Percentiles rank a stretch among this genome's conserved stretches.
These are phyloP conservation scores for Colletotrichum sp. DNA, from an alignment of 2,329 filamentous ascomycete genomes.

Conservation along the genomic window DNA sequence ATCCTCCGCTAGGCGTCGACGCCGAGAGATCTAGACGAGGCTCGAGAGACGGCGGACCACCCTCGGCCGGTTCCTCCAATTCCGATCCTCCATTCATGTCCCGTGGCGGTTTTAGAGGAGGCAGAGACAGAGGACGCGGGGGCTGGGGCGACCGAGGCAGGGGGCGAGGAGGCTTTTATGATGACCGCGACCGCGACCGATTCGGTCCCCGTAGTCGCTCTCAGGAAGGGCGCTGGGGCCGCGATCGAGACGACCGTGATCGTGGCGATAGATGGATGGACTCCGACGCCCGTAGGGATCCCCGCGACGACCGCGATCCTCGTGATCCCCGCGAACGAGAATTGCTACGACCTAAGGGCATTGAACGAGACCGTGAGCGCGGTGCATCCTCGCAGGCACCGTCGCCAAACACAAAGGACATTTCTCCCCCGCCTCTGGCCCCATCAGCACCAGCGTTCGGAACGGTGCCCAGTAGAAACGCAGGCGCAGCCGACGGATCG, in stretches of 20 bases:
- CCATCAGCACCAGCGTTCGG: slow-evolving; percentile 65
- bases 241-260: slow-evolving; percentile 62
- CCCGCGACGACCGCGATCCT: slow-evolving; percentile 52
- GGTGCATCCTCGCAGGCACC: slow-evolving; percentile 52
- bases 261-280: slow-evolving; percentile 47
- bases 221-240: slow-evolving; percentile 64
- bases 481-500: slow-evolving; percentile 34
- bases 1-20: slow-evolving; percentile 67
- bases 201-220: slow-evolving; percentile 70
- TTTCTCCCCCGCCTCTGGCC: slow-evolving; percentile 62
- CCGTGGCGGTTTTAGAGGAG: slow-evolving; percentile 58
- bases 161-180: slow-evolving; percentile 57
- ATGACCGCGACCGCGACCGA: slow-evolving; percentile 61
- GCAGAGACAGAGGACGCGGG: slow-evolving; percentile 57
- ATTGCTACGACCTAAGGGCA: slow-evolving; percentile 49
- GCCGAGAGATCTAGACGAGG: slow-evolving; percentile 69
- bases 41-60: slow-evolving; percentile 72
- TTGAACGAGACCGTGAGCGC: slow-evolving; percentile 43
- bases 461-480: slow-evolving; percentile 54
- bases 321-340: slow-evolving; percentile 50
- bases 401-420: slow-evolving; percentile 50
- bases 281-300: slow-evolving; percentile 44
- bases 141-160: slow-evolving; percentile 52
- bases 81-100: slow-evolving; percentile 67
- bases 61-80: slow-evolving; percentile 72